Conservation (phyloP, 257 asterid genomes). For the Leonotis leonurus region DNA sequence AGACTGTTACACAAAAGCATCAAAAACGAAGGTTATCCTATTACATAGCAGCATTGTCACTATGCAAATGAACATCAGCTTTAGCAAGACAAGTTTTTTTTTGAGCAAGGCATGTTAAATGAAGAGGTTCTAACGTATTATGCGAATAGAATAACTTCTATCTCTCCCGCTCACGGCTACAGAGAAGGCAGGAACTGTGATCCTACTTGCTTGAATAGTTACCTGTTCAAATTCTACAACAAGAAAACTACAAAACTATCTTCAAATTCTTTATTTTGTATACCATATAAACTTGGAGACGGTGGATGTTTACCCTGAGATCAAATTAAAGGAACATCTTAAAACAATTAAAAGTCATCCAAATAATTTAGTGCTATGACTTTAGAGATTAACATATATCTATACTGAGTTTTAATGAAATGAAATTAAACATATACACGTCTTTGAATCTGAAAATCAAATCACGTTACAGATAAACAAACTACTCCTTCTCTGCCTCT, state of each 20-base stretch:
- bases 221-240: too few species aligned
- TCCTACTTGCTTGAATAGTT: background rate
- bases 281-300: background rate
- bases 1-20: background rate
- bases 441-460: background rate
- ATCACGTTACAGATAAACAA: constrained; percentile 1
- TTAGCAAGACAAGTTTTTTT: background rate
- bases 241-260: background rate
- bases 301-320: background rate
- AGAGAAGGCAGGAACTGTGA: background rate
- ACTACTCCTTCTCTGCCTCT: too few species aligned
- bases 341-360: background rate
- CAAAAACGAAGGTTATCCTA: background rate
- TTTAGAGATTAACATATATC: background rate
- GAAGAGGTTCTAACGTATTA: background rate
- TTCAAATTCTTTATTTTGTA: background rate
- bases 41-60: background rate
- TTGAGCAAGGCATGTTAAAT: background rate
- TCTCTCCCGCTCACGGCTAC: too few species aligned
- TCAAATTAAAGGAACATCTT: background rate
- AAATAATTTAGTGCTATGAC: background rate
- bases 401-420: too few species aligned
- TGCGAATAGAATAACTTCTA: background rate
- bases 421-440: too few species aligned
- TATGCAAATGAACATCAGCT: background rate